Conservation (phyloP, 1,284 basidiomycete species). For the Microbotryum intermedium region DNA sequence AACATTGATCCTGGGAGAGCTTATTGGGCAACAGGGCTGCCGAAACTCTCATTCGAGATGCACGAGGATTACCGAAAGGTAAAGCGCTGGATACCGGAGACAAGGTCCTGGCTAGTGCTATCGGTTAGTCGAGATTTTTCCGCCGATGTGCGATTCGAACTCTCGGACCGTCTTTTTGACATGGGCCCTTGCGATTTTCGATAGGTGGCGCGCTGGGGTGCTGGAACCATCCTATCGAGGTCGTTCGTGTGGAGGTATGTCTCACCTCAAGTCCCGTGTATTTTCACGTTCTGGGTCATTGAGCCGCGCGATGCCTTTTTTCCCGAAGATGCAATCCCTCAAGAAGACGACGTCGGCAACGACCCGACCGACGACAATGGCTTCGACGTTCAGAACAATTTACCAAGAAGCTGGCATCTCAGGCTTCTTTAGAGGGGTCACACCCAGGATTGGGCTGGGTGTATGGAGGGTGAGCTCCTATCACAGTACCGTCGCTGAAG, state of each 20-base stretch:
- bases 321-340: no score
- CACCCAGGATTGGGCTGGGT: slow-evolving; percentile 88
- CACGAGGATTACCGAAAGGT: slow-evolving; percentile 59
- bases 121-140: slow-evolving; percentile 43
- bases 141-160: not conserved
- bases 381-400: no score
- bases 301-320: no score
- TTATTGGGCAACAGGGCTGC: slow-evolving; percentile 48
- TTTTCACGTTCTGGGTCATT: not conserved
- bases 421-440: slow-evolving; percentile 93
- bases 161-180: not conserved
- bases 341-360: no score
- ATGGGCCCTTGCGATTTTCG: not conserved
- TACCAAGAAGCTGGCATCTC: slow-evolving; percentile 54
- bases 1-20: not conserved
- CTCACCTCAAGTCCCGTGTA: not conserved
- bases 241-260: slow-evolving; percentile 82
- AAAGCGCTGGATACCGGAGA: slow-evolving; percentile 68
- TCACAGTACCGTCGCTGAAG: no score
- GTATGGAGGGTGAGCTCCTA: slow-evolving; percentile 52
- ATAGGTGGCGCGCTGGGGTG: slow-evolving; percentile 78
- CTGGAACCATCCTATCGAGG: slow-evolving; percentile 99
- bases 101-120: slow-evolving; percentile 79
- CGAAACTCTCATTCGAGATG: slow-evolving; percentile 66
- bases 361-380: no score